Evolutionary conservation across 2,329 filamentous ascomycete genomes (phyloP), one percentile per base, ranked within the genome.

Genomic region (Penicillium glabrum): DNA sequence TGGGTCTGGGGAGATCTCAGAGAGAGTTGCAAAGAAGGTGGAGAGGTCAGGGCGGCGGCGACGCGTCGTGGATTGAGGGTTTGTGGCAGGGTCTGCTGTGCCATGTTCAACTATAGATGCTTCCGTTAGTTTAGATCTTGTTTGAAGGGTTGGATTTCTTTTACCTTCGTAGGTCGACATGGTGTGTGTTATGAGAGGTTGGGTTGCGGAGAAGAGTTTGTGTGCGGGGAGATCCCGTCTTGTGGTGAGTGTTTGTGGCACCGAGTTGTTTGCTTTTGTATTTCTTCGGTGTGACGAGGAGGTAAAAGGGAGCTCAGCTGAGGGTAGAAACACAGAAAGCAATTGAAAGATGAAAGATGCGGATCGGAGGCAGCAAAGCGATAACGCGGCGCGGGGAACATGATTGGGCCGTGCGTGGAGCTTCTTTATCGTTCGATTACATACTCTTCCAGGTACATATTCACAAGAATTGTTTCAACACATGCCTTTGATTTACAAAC

Each of bases 1-100:
- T 81, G 82, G 46, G 73, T 66, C 54, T 75, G 76, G 82, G 9
- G 82, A 84, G 55, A 85, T 80, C 64, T 86, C 82, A 58, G 75
- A 75, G 49, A 88, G 82, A 45, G 83, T 82, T 56, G 81, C 80
- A 75, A 87, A 87, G 78, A 88, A 88, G 65, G 84, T 86, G 41
- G 82, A 85, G 41, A 88, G 80, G 69, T 88, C 86, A 27, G 86
- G 86, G 51, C 85, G 82, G 61, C 83, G 83, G 53, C 75, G 74
- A 33, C 73, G 72, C 19, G 74, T 73, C 60, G 52, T 45, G 14
- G 39, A 51, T 26, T 52, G 51, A 50, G 54, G 45, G 24, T 54
- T 41, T 51, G 62, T 58, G 53, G 66, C 65, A 51, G 68, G 69
- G 60, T 73, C 69, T 56, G 62, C 63, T 46, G 72, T 78, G 51